phyloP scores from a whole-genome alignment of 78 protist genomes.

The Dictyostelium purpureum region DNA sequence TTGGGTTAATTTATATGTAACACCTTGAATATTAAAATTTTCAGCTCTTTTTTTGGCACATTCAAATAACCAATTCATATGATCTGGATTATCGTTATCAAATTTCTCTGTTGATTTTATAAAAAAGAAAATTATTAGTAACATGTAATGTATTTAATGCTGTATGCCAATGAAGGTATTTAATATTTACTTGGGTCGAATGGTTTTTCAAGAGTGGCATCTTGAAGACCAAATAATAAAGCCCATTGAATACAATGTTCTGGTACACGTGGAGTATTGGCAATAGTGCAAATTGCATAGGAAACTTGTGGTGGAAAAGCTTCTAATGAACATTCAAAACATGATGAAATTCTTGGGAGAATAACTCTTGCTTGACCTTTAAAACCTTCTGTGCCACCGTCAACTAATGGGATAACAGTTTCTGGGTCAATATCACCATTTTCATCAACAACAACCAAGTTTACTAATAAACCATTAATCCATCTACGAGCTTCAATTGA shows the following conservation, averaged over 20 bases:
- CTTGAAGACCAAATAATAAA: slow-evolving; percentile 40
- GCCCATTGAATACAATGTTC: slow-evolving; percentile 98
- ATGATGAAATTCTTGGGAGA: slow-evolving; percentile 88
- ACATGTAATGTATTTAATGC: not conserved
- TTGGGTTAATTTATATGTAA: slow-evolving; percentile 91
- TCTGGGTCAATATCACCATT: slow-evolving; percentile 59
- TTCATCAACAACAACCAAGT: slow-evolving; percentile 78
- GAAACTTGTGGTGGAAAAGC: slow-evolving; percentile 94
- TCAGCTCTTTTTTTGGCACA: slow-evolving; percentile 90
- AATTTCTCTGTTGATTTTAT: not conserved
- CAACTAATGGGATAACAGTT: slow-evolving; percentile 94
- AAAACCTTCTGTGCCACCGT: slow-evolving; percentile 99
- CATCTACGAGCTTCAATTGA: slow-evolving; percentile 95
- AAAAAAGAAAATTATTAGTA: not conserved
- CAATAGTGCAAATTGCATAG: slow-evolving; percentile 98
- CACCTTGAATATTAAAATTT: slow-evolving; percentile 93
- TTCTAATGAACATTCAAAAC: slow-evolving; percentile 96
- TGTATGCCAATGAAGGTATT: not conserved
- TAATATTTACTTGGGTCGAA: slow-evolving; percentile 36
- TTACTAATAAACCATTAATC: slow-evolving; percentile 92
- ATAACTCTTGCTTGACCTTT: slow-evolving; percentile 97
- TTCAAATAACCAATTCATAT: slow-evolving; percentile 94
- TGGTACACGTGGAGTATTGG: slow-evolving; percentile 95
- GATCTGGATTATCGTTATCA: slow-evolving; percentile 95
- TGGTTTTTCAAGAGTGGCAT: slow-evolving; percentile 31